These are phyloP conservation scores for Naematelia encephala DNA, from an alignment of 768 basidiomycete genomes.

Conservation along the genomic window DNA sequence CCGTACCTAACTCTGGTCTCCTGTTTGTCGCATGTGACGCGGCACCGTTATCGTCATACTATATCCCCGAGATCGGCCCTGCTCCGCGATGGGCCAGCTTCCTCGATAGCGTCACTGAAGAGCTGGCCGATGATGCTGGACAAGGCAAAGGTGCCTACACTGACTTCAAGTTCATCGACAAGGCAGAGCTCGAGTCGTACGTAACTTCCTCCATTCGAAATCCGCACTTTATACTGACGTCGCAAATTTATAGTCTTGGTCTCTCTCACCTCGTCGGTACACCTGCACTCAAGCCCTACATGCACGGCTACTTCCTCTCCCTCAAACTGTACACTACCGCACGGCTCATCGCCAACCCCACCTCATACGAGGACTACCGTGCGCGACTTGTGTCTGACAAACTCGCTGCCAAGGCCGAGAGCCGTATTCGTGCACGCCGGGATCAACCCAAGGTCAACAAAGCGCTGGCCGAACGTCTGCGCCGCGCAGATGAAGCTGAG, in stretches of 20 bases:
- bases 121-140: conserved; percentile 77
- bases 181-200: conserved; percentile 76
- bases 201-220: conserved; percentile 44
- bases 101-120: conserved; percentile 97
- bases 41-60: conserved; percentile 92
- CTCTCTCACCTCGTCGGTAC: conserved; percentile 92
- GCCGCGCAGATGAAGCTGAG: conserved; percentile 55
- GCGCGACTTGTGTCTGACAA: conserved; percentile 82
- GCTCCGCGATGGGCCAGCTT: conserved; percentile 97
- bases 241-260: conserved; percentile 73
- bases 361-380: conserved; percentile 89
- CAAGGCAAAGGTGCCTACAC: conserved; percentile 63
- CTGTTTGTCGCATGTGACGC: conserved; percentile 92
- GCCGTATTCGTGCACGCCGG: conserved; percentile 80
- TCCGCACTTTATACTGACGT: neutral
- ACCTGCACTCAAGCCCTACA: conserved; percentile 93
- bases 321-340: conserved; percentile 95
- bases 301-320: conserved; percentile 98
- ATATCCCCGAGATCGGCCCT: conserved; percentile 91
- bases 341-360: conserved; percentile 91
- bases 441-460: conserved; percentile 73
- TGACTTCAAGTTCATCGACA: conserved; percentile 96
- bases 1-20: conserved; percentile 82
- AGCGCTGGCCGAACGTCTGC: conserved; percentile 78
- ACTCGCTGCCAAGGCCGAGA: conserved; percentile 90